These are phyloP conservation scores for Spencermartinsiella ligniputridi DNA, from an alignment of 1,139 yeast genomes.

Conservation along the genomic window DNA sequence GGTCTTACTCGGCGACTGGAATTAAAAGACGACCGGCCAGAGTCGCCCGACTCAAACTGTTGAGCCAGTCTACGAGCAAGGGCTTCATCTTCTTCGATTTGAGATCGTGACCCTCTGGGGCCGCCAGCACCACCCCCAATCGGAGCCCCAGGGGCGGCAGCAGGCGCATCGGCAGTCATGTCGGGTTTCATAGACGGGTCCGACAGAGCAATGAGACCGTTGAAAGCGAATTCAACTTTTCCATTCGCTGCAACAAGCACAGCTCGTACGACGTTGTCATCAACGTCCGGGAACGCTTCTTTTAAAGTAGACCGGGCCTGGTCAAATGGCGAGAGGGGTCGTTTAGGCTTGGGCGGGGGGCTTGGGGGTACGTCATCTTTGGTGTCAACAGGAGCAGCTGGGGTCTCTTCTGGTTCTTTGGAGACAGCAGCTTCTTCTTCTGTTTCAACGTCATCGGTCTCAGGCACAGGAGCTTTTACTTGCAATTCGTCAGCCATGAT, in stretches of 20 bases:
- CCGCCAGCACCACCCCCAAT: constrained; percentile 7
- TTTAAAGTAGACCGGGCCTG: constrained; percentile 49
- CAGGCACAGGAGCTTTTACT: constrained; percentile 15
- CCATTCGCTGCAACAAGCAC: constrained; percentile 84
- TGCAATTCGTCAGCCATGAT: constrained; percentile 14
- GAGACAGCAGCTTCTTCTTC: constrained; percentile 4
- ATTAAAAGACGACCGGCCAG: background rate
- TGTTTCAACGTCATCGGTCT: constrained; percentile 10
- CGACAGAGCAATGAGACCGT: constrained; percentile 72
- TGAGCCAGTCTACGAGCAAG: constrained; percentile 79
- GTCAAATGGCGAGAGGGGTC: constrained; percentile 59
- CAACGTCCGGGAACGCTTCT: constrained; percentile 80
- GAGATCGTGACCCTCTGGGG: constrained; percentile 32
- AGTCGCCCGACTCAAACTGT: constrained; percentile 40
- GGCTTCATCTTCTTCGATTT: constrained; percentile 71
- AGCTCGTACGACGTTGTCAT: constrained; percentile 66
- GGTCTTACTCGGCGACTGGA: constrained; percentile 14
- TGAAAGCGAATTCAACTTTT: constrained; percentile 77
- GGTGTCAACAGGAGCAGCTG: too few relatives aligned
- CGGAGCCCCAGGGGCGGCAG: constrained; percentile 7
- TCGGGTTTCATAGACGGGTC: constrained; percentile 65
- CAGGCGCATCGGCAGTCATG: constrained; percentile 37
- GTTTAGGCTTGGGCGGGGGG: constrained; percentile 69
- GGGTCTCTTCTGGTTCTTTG: constrained; percentile 6
- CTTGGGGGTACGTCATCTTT: constrained; percentile 15